Conservation (phyloP, 495 filamentous ascomycete species). For the Parmelia sp. region DNA sequence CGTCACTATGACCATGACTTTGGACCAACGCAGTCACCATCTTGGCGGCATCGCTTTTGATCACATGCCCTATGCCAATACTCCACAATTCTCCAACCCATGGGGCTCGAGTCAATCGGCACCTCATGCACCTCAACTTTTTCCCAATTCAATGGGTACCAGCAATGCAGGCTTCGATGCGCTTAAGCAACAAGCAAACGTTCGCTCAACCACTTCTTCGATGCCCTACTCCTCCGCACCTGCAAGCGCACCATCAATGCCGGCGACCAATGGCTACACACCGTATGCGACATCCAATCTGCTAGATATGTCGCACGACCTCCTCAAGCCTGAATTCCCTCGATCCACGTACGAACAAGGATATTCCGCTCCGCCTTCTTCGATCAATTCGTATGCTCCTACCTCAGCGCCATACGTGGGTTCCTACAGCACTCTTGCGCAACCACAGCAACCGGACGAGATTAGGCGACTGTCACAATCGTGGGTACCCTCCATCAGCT, state of each 20-base stretch:
- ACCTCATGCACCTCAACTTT: conserved; percentile 39
- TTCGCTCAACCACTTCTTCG: conserved; percentile 57
- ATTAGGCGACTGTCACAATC: conserved; percentile 79
- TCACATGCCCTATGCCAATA: conserved; percentile 61
- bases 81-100: conserved; percentile 89
- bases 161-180: conserved; percentile 47
- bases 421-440: conserved; percentile 51
- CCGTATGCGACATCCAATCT: conserved; percentile 51
- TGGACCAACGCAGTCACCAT: conserved; percentile 85
- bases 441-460: conserved; percentile 49
- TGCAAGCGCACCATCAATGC: conserved; percentile 62
- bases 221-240: conserved; percentile 69
- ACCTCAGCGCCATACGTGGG: conserved; percentile 52
- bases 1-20: conserved; percentile 54
- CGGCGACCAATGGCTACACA: conserved; percentile 64
- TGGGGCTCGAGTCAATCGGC: conserved; percentile 63
- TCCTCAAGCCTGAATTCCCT: conserved; percentile 45
- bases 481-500: conserved; percentile 56
- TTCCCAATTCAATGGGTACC: conserved; percentile 54
- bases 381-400: conserved; percentile 57
- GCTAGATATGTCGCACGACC: conserved; percentile 67
- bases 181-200: conserved; percentile 50
- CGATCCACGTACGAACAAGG: conserved; percentile 49
- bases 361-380: conserved; percentile 59
- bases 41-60: conserved; percentile 79